Evolutionary conservation across 148 eudicot genomes (phyloP), one percentile per base, ranked within the genome.

Genomic region (Silene conica): DNA sequence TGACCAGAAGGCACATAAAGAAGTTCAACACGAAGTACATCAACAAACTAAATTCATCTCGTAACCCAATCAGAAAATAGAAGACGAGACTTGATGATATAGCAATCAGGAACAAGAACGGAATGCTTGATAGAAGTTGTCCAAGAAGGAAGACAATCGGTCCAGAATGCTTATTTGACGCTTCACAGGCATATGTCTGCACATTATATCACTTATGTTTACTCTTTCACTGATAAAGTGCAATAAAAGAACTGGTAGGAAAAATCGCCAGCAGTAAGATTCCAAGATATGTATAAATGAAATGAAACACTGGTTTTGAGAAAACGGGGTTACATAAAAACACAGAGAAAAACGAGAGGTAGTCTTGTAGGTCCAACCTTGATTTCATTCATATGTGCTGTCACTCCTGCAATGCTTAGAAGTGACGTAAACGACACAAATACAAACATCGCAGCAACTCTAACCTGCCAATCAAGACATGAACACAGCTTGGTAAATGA

Each of bases 61-160:
- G 82, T 57, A 95, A 85, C 73, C 97, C 96, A 7, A 92, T 80
- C 34, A 95, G 88, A 78, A 95, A 95, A 82, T 88, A 95, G 87
- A 95, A 95, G 67, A 90, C 92, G 21, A 90, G 87, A 77, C 93
- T 89, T 20, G 97, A 88, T 74, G 96, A 90, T 77, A 90, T 84
- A 70, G 99, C 90, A 67, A 95, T 90, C 69, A 95, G 96, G 87
- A 95, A 92, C 85, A 95, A 82, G 82, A 95, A 92, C 1, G 99
- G 99, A 70, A 95, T 84, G 77, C 99, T 95, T 65, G 99, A 86
- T 46, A 95, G 75, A 57, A 95, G 86, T 77, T 95, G 99, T 71
- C 99, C 99, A 70, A 88, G 77, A 76, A 95, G 80, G 76, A 95
- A 95, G 71, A 90, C 92, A 25, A 84, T 75, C 65, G 97, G 85